Percentiles rank a stretch among this genome's conserved stretches.
phyloP scores from a whole-genome alignment of 108 stramenopile species.

The Bacterosira constricta region DNA sequence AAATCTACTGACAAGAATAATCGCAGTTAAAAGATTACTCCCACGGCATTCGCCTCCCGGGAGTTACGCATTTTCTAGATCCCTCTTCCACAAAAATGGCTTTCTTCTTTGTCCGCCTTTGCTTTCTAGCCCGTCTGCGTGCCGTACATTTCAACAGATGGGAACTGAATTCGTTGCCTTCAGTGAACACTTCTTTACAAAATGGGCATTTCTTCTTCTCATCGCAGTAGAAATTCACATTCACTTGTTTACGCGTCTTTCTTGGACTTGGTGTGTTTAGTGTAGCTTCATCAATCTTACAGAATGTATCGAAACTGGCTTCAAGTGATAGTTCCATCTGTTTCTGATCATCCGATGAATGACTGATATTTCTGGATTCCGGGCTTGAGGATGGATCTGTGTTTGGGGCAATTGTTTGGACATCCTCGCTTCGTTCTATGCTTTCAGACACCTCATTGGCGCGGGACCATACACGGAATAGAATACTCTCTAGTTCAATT shows the following conservation, averaged over 20 bases:
- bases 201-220: slow-evolving; percentile 43
- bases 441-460: too few species aligned
- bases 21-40: slow-evolving; percentile 11
- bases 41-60: slow-evolving; percentile 44
- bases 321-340: too few species aligned
- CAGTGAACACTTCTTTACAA: slow-evolving; percentile 19
- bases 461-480: slow-evolving; percentile 20
- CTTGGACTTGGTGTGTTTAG: neutral
- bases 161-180: slow-evolving; percentile 29
- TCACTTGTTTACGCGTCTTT: neutral
- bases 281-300: neutral
- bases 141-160: slow-evolving; percentile 31
- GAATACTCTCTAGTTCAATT: slow-evolving; percentile 11
- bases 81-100: too few species aligned
- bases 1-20: too few species aligned
- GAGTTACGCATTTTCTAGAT: slow-evolving; percentile 11
- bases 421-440: too few species aligned
- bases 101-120: slow-evolving; percentile 14
- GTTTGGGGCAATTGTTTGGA: too few species aligned
- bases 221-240: neutral
- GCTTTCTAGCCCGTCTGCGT: slow-evolving; percentile 15
- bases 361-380: too few species aligned
- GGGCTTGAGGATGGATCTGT: too few species aligned
- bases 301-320: neutral
- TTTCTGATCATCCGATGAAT: too few species aligned